Conservation (phyloP, 2,329 filamentous ascomycete genomes). For the Lasiodiplodia sp. region DNA sequence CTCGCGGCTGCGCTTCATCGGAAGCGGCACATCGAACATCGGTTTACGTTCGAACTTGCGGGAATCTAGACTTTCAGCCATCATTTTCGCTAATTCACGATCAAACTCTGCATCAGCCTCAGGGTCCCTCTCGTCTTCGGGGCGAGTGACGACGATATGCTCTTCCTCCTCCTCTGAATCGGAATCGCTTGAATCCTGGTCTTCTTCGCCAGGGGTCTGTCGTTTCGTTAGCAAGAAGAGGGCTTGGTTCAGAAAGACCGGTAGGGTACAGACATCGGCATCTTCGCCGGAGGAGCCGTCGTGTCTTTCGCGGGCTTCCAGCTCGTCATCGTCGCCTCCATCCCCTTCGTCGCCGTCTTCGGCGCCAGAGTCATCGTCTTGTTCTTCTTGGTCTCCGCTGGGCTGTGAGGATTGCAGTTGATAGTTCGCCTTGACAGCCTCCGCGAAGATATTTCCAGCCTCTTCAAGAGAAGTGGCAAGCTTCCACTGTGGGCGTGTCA, state of each 20-base stretch:
- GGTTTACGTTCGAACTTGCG: conserved; percentile 95
- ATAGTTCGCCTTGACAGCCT: conserved; percentile 90
- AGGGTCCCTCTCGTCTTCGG: conserved; percentile 88
- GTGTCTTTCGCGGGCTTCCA: conserved; percentile 32
- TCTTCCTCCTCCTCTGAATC: conserved; percentile 76
- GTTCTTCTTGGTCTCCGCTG: conserved; percentile 72
- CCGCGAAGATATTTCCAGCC: conserved; percentile 81
- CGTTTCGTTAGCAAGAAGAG: conserved; percentile 51
- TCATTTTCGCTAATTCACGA: conserved; percentile 96
- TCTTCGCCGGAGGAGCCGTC: conserved; percentile 57
- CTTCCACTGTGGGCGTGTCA: conserved; percentile 92
- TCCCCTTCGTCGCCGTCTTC: conserved; percentile 71
- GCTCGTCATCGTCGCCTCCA: conserved; percentile 56
- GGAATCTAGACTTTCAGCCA: conserved; percentile 95
- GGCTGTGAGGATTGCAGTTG: conserved; percentile 78
- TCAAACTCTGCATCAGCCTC: conserved; percentile 98
- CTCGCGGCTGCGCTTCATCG: conserved; percentile 78
- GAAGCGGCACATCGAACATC: conserved; percentile 95
- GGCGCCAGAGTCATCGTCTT: conserved; percentile 70
- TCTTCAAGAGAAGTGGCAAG: conserved; percentile 81
- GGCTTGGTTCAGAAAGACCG: conserved; percentile 24
- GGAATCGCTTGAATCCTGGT: conserved; percentile 38
- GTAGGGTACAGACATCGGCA: conserved; percentile 56
- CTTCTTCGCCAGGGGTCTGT: conserved; percentile 50
- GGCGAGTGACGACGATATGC: conserved; percentile 87